Conservation (phyloP, 352 stramenopile species). For the Pythium monospermum region DNA sequence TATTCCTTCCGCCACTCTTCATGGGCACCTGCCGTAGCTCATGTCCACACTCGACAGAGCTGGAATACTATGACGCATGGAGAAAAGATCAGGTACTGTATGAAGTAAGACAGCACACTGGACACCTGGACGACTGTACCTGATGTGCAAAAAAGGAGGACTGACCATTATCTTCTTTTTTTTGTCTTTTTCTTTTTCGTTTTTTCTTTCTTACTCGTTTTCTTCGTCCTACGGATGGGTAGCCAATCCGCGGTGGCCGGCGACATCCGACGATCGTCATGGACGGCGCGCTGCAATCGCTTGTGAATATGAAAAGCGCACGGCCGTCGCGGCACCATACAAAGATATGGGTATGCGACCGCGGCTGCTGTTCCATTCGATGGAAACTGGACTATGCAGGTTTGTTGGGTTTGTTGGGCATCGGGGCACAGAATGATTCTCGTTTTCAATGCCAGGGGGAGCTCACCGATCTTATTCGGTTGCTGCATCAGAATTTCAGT, state of each 20-base stretch:
- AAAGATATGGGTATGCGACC: constrained; percentile 57
- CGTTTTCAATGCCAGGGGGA: too few relatives aligned
- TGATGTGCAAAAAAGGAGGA: too few relatives aligned
- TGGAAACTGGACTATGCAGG: constrained; percentile 73
- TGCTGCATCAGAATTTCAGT: constrained; percentile 37
- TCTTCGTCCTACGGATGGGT: not conserved
- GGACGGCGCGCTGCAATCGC: not conserved
- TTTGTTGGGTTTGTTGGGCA: constrained; percentile 16
- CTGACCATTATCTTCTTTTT: too few relatives aligned
- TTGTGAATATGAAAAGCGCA: not conserved
- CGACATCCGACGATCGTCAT: constrained; percentile 11
- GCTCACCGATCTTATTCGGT: not conserved
- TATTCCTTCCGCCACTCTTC: too few relatives aligned
- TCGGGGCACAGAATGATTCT: too few relatives aligned
- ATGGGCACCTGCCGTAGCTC: constrained; percentile 63
- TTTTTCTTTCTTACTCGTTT: too few relatives aligned
- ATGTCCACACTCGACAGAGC: constrained; percentile 36
- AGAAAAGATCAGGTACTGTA: constrained; percentile 17
- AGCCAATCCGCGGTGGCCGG: constrained; percentile 4
- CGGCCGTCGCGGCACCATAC: constrained; percentile 14
- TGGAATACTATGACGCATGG: constrained; percentile 71
- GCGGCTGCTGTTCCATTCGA: constrained; percentile 63
- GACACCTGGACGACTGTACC: too few relatives aligned
- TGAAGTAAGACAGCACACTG: too few relatives aligned
- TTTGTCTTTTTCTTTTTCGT: too few relatives aligned